These are phyloP conservation scores for Leishmania amazonensis DNA, from an alignment of 208 protist species.

Conservation along the genomic window DNA sequence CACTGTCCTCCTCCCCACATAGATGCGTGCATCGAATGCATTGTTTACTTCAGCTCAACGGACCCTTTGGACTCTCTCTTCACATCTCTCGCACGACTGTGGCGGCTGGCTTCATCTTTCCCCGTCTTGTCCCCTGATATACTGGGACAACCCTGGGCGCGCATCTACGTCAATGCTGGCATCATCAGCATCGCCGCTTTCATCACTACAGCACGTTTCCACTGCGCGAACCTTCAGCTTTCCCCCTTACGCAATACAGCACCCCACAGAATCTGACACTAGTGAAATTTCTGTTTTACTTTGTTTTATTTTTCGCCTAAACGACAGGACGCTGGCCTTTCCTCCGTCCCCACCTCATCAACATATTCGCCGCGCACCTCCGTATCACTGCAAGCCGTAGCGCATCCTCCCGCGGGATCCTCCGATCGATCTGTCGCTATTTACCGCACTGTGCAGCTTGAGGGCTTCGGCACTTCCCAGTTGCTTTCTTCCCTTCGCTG, in stretches of 20 bases:
- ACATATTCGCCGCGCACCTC: neutral
- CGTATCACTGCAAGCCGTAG: neutral
- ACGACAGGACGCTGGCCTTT: neutral
- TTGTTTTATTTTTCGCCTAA: neutral
- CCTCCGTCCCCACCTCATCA: neutral
- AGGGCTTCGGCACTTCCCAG: neutral
- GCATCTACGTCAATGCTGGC: neutral
- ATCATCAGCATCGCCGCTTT: neutral
- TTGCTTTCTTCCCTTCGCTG: neutral
- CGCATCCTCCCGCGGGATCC: neutral
- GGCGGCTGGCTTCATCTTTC: neutral
- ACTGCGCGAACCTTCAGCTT: neutral
- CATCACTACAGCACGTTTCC: neutral
- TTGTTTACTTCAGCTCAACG: neutral
- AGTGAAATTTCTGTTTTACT: neutral
- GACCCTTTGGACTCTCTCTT: neutral
- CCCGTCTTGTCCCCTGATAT: neutral
- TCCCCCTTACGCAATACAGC: neutral
- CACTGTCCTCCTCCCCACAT: neutral
- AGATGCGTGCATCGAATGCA: neutral
- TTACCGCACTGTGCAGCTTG: neutral
- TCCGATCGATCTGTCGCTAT: neutral
- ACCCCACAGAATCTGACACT: neutral
- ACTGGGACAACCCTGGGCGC: neutral
- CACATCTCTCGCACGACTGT: neutral